Evolutionary conservation across 352 stramenopile genomes (phyloP).

Genomic region (Globisporangium lucens): DNA sequence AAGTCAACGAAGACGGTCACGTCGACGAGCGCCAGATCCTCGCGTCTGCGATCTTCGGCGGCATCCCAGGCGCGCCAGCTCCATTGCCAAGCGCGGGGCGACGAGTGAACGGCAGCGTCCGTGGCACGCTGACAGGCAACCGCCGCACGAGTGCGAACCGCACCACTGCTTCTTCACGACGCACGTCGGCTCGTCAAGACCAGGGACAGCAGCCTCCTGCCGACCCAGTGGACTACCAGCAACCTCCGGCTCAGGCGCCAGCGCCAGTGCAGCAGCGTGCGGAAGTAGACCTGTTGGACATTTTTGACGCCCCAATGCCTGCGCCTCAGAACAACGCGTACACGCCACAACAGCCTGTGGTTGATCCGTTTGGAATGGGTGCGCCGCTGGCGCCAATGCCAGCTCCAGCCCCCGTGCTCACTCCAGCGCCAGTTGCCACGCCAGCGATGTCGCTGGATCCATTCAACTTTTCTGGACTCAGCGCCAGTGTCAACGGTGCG

Average conservation of each 20-base stretch:
- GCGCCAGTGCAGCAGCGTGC: slow-evolving; percentile 38
- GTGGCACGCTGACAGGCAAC: slow-evolving; percentile 10
- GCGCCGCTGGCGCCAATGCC: slow-evolving; percentile 27
- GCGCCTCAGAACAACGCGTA: slow-evolving; percentile 29
- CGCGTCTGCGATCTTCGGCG: slow-evolving; percentile 96
- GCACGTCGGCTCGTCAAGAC: slow-evolving; percentile 37
- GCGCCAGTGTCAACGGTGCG: slow-evolving; percentile 69
- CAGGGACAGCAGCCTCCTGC: slow-evolving; percentile 27
- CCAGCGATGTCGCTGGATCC: slow-evolving; percentile 46
- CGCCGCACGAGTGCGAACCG: slow-evolving; percentile 36
- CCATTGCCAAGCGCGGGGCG: slow-evolving; percentile 36
- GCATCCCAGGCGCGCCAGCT: slow-evolving; percentile 81
- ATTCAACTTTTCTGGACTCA: slow-evolving; percentile 71
- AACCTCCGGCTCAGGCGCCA: slow-evolving; percentile 22
- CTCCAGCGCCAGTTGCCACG: slow-evolving; percentile 9
- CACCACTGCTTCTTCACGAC: slow-evolving; percentile 21
- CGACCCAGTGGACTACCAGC: slow-evolving; percentile 19
- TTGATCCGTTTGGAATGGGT: slow-evolving; percentile 67
- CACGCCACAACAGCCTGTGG: slow-evolving; percentile 24
- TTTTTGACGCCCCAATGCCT: slow-evolving; percentile 67
- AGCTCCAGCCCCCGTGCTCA: slow-evolving; percentile 23
- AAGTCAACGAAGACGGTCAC: slow-evolving; percentile 49
- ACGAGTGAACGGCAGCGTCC: slow-evolving; percentile 33
- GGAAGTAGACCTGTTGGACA: slow-evolving; percentile 82
- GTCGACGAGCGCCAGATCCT: slow-evolving; percentile 84